A percentile compares a stretch with the other conserved stretches of the same genome.
These are phyloP conservation scores for Lyophyllum atratum DNA, from an alignment of 768 basidiomycete genomes.

Conservation along the genomic window DNA sequence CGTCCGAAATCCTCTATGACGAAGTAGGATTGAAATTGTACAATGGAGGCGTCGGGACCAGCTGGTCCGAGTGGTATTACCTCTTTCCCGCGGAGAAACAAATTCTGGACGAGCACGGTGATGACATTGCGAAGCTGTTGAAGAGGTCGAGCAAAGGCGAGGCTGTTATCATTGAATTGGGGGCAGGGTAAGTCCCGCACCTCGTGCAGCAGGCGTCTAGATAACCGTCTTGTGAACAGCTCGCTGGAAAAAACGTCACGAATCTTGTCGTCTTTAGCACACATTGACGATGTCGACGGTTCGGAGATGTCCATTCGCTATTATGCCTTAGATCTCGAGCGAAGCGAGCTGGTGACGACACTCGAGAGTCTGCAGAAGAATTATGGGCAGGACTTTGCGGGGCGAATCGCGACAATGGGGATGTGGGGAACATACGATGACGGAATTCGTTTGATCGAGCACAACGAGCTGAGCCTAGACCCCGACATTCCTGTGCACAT, in stretches of 20 bases:
- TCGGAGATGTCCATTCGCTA: not conserved
- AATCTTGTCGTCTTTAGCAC: not conserved
- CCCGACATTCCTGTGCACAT: not conserved
- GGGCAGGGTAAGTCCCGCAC: constrained; percentile 7
- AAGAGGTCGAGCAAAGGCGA: not conserved
- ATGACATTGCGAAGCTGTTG: not conserved
- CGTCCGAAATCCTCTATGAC: constrained; percentile 8
- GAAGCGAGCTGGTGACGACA: constrained; percentile 1
- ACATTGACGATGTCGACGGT: not conserved
- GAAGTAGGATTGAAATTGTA: constrained; percentile 7
- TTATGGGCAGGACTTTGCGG: not conserved
- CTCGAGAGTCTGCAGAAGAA: not conserved
- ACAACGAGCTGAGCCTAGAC: not conserved
- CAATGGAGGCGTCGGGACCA: not conserved
- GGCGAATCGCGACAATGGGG: constrained; percentile 7
- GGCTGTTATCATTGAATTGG: constrained; percentile 5
- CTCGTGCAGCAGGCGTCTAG: not conserved
- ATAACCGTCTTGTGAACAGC: not conserved
- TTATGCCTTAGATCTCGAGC: constrained; percentile 10
- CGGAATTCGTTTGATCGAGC: not conserved
- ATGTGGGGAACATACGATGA: constrained; percentile 7
- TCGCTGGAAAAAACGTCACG: constrained; percentile 11
- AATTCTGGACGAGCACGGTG: constrained; percentile 1
- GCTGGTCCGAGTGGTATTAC: constrained; percentile 12
- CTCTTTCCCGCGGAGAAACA: constrained; percentile 2